phyloP scores from a whole-genome alignment of 2,329 filamentous ascomycete genomes.

The Penicillium sp. region DNA sequence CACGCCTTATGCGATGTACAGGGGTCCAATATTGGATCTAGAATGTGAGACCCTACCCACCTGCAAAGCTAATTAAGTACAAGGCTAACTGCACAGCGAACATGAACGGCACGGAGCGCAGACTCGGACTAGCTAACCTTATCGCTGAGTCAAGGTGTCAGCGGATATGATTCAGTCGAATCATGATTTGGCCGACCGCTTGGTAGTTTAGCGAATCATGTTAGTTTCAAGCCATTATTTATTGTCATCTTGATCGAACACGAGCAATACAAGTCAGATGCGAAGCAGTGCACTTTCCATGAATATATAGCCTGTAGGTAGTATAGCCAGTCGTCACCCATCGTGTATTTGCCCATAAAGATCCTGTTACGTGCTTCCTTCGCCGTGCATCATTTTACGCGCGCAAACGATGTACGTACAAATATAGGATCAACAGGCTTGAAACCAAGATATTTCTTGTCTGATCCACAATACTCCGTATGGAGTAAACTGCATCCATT shows the following conservation, averaged over 20 bases:
- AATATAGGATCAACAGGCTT: neutral
- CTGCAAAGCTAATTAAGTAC: constrained; percentile 16
- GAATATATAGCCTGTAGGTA: neutral
- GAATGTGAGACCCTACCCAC: neutral
- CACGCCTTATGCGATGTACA: neutral
- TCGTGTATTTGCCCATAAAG: neutral
- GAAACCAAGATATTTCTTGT: neutral
- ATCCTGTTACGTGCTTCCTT: constrained; percentile 7
- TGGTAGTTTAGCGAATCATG: neutral
- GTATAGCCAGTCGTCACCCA: neutral
- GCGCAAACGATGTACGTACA: neutral
- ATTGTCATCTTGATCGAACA: neutral
- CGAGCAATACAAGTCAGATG: neutral
- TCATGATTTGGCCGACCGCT: neutral
- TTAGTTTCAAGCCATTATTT: neutral
- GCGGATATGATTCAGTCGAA: constrained; percentile 4
- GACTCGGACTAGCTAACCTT: constrained; percentile 15
- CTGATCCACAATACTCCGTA: neutral
- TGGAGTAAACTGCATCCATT: neutral
- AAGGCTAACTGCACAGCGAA: constrained; percentile 14
- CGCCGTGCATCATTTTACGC: neutral
- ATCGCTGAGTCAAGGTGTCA: constrained; percentile 18
- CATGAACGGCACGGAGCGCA: constrained; percentile 12
- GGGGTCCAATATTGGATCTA: constrained; percentile 2
- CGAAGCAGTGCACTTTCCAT: neutral